These are phyloP conservation scores for Aspergillus cejpii DNA, from an alignment of 2,329 filamentous ascomycete species.

Conservation along the genomic window DNA sequence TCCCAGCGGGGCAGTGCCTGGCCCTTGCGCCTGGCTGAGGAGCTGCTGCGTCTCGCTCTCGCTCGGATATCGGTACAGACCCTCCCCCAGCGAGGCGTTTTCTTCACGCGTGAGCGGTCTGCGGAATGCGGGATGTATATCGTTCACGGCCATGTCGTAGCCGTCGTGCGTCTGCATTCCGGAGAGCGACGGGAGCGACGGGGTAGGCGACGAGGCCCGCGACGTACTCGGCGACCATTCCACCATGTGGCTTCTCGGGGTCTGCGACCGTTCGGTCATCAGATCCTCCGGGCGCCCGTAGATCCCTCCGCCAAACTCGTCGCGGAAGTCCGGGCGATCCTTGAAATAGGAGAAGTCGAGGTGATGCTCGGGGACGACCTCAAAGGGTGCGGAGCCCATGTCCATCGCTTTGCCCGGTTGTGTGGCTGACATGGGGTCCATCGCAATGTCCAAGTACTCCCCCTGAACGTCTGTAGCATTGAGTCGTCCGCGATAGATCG, in stretches of 20 bases:
- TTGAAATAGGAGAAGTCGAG: constrained; percentile 92
- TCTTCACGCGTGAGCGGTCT: constrained; percentile 23
- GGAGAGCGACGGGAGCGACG: constrained; percentile 30
- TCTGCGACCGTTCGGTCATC: constrained; percentile 42
- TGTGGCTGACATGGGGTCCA: constrained; percentile 66
- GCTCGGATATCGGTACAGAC: constrained; percentile 32
- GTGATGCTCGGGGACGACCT: constrained; percentile 77
- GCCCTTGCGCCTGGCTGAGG: constrained; percentile 33
- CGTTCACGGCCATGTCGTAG: constrained; percentile 19
- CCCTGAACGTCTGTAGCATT: constrained; percentile 41
- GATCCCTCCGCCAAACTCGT: constrained; percentile 72
- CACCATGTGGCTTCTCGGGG: constrained; percentile 35
- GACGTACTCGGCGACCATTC: constrained; percentile 38
- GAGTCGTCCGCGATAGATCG: constrained; percentile 76
- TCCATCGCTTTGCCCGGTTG: constrained; percentile 50
- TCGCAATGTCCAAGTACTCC: constrained; percentile 65
- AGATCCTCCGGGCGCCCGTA: constrained; percentile 43
- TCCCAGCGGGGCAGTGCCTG: constrained; percentile 24
- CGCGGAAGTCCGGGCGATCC: constrained; percentile 77
- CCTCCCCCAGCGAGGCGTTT: constrained; percentile 17
- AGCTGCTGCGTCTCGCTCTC: constrained; percentile 37
- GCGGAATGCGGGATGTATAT: constrained; percentile 36
- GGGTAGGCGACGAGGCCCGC: constrained; percentile 36
- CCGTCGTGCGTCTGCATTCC: constrained; percentile 23
- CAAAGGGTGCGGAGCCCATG: constrained; percentile 62